phyloP scores from a whole-genome alignment of 345 rosid genomes.

The Balakata baccata region DNA sequence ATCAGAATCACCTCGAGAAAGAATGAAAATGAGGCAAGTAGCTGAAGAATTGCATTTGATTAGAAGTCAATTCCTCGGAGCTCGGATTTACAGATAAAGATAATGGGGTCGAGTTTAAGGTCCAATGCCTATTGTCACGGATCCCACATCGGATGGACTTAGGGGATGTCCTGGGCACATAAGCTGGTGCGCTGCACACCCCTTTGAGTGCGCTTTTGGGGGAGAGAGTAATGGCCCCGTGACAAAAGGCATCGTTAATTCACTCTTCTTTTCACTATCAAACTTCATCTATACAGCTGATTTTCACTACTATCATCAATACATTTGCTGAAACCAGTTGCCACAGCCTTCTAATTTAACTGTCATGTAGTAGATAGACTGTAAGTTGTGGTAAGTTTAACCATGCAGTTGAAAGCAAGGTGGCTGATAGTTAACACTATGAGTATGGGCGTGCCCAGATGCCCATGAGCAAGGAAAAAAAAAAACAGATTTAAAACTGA shows the following conservation, averaged over 20 bases:
- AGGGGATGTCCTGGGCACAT: no score
- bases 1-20: constrained; percentile 3
- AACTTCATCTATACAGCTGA: neutral
- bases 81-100: neutral
- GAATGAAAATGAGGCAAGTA: constrained; percentile 11
- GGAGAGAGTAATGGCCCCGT: no score
- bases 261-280: neutral
- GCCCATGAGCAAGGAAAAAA: neutral
- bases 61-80: neutral
- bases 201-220: no score
- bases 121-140: no score
- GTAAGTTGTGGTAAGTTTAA: neutral
- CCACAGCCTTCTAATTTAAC: neutral
- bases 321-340: neutral
- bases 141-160: no score
- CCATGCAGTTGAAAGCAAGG: neutral
- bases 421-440: neutral
- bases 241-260: neutral
- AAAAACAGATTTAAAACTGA: neutral
- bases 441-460: no score
- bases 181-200: no score
- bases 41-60: neutral
- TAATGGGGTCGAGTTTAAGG: no score
- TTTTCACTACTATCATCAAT: neutral
- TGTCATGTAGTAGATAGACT: neutral